Conservation (phyloP, 2,329 filamentous ascomycete genomes). For the Cryphonectria radicalis region DNA sequence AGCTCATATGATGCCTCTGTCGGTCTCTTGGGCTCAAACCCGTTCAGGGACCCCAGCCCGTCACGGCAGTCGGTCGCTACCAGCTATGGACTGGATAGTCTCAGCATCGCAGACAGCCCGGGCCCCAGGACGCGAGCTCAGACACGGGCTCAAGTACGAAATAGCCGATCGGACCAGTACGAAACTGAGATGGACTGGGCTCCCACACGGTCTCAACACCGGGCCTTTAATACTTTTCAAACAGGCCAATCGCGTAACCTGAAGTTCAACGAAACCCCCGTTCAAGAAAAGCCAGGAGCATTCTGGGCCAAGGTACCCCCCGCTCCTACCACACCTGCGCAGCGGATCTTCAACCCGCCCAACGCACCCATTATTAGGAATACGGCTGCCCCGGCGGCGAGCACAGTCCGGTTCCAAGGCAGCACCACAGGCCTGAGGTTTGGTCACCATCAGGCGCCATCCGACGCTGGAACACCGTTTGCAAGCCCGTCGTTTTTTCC, state of each 20-base stretch:
- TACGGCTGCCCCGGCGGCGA: conserved; percentile 48
- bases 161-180: conserved; percentile 39
- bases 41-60: conserved; percentile 16
- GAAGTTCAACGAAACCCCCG: conserved; percentile 51
- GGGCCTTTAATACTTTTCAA: conserved; percentile 56
- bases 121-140: conserved; percentile 4
- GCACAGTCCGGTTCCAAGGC: conserved; percentile 51
- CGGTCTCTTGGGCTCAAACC: conserved; percentile 15
- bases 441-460: conserved; percentile 21
- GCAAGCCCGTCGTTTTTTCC: conserved; percentile 67
- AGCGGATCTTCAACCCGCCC: conserved; percentile 64
- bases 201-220: conserved; percentile 60
- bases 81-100: conserved; percentile 13
- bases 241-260: conserved; percentile 43
- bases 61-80: conserved; percentile 1
- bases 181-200: conserved; percentile 76
- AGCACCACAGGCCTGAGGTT: conserved; percentile 29
- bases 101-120: conserved; percentile 26
- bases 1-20: conserved; percentile 20
- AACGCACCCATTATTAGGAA: conserved; percentile 57
- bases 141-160: conserved; percentile 22
- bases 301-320: conserved; percentile 75
- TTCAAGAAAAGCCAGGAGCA: conserved; percentile 51
- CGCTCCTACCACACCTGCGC: conserved; percentile 69
- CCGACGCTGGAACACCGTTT: conserved; percentile 41